Evolutionary conservation across 495 filamentous ascomycete species (phyloP).

Genomic region (Podospora pseudoanserina): DNA sequence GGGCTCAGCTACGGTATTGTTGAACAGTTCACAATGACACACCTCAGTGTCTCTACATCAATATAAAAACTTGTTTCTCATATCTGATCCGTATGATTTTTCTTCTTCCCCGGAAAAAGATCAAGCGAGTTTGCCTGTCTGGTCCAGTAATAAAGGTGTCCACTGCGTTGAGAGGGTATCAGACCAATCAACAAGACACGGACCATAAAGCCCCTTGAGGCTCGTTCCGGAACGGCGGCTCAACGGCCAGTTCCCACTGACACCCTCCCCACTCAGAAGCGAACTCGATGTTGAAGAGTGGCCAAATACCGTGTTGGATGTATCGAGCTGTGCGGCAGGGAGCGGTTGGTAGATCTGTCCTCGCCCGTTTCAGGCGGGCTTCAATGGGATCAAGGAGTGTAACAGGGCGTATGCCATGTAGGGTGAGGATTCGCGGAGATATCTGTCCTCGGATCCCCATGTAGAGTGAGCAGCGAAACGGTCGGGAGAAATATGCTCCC

Average conservation of each 20-base stretch:
- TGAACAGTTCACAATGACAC: not conserved
- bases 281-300: not conserved
- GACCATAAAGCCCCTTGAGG: conserved; percentile 16
- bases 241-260: not conserved
- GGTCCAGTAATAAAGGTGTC: not conserved
- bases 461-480: no score
- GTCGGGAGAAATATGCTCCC: no score
- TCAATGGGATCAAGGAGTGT: not conserved
- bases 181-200: not conserved
- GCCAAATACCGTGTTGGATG: not conserved
- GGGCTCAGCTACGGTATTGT: not conserved
- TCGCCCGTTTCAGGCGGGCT: not conserved
- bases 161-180: not conserved
- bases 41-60: not conserved
- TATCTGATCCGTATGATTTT: not conserved
- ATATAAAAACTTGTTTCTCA: not conserved
- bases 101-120: not conserved
- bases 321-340: not conserved
- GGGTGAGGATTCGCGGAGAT: not conserved
- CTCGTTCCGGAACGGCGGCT: conserved; percentile 14
- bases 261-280: not conserved
- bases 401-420: no score
- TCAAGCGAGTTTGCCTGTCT: not conserved
- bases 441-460: not conserved
- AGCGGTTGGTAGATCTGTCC: not conserved